A percentile compares a stretch with the other conserved stretches of the same genome.
phyloP scores from a whole-genome alignment of 23 red algal species.

The Rhodosorus marinus region DNA sequence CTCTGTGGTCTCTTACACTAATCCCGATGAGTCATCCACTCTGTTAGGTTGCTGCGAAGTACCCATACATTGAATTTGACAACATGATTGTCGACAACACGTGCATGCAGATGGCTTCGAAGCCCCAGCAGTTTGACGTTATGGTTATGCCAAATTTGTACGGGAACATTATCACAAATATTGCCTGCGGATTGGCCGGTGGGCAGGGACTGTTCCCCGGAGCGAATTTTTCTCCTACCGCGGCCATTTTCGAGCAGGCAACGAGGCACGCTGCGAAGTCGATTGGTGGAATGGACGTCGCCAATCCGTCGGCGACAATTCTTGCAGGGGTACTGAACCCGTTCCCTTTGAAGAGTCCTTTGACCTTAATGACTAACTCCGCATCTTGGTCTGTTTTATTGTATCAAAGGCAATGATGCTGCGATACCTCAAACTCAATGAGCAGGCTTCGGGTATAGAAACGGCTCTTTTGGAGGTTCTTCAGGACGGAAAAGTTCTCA shows the following conservation, averaged over 20 bases:
- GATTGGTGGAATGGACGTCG: constrained; percentile 63
- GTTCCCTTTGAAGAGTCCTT: no score
- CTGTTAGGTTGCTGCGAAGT: constrained; percentile 45
- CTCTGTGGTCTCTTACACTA: no score
- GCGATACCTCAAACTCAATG: constrained; percentile 50
- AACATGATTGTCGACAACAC: constrained; percentile 87
- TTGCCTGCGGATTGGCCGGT: constrained; percentile 66
- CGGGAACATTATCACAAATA: constrained; percentile 86
- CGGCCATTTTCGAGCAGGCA: constrained; percentile 86
- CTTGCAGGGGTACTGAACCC: constrained; percentile 53
- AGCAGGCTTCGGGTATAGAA: constrained; percentile 66
- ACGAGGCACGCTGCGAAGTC: constrained; percentile 46
- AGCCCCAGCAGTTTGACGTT: constrained; percentile 89
- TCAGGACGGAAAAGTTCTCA: constrained; percentile 21
- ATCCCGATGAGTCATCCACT: no score
- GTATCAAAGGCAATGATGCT: constrained; percentile 88
- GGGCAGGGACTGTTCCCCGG: constrained; percentile 85
- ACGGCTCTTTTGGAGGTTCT: constrained; percentile 35
- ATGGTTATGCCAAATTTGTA: constrained; percentile 89
- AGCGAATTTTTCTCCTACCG: constrained; percentile 51
- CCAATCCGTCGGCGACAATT: constrained; percentile 82
- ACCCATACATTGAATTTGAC: constrained; percentile 89
- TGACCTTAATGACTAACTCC: no score
- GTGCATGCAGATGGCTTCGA: constrained; percentile 74
- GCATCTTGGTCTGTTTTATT: no score